Evolutionary conservation across 192 early-diverging fungal species (phyloP), one percentile per base, ranked within the genome.

Genomic region (Mortierella antarctica): DNA sequence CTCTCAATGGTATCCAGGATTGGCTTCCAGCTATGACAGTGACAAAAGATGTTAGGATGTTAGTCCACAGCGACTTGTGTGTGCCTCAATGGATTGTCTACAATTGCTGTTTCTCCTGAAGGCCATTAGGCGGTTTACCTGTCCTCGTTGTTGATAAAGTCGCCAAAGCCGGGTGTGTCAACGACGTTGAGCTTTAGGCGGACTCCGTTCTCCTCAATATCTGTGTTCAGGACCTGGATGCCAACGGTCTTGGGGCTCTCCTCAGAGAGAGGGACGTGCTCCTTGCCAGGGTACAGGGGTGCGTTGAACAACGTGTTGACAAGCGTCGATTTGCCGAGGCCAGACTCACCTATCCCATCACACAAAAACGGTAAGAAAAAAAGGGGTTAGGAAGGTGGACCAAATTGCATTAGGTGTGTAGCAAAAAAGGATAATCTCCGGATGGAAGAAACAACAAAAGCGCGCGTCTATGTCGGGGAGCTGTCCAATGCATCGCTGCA

Each of bases 61-160:
- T 18, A 52, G 48, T n/a, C n/a, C n/a, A n/a, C n/a, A n/a, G n/a
- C n/a, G n/a, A n/a, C n/a, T n/a, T n/a, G n/a, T 46, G 20, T 75
- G 11, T 11, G 15, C 7, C 49, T 50, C 17, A 31, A 31, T 31
- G 31, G 31, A 31, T 31, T 31, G 31, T 15, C 4, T 51, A 12
- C 50, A 51, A 1, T 51, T 51, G 50, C 2, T 15, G 56, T 18
- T 57, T 57, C 7, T 2, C 1, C 1, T 7, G 14, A 14, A 49
- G 21, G 6, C 2, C 17, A 2, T n/a, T 42, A 39, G 31, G 10
- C 17, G 13, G 10, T 18, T 44, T 85, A 94, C 92, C 95, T 94
- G 54, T 96, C 92, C 65, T 98, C 96, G 84, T 99, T 99, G 88
- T 98, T 99, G 75, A 99, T 95, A 84, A 95, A 96, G 82, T 99